A percentile compares a stretch with the other conserved stretches of the same genome.
phyloP scores from a whole-genome alignment of 2,329 filamentous ascomycete species.

The Aspergillus costaricaensis region DNA sequence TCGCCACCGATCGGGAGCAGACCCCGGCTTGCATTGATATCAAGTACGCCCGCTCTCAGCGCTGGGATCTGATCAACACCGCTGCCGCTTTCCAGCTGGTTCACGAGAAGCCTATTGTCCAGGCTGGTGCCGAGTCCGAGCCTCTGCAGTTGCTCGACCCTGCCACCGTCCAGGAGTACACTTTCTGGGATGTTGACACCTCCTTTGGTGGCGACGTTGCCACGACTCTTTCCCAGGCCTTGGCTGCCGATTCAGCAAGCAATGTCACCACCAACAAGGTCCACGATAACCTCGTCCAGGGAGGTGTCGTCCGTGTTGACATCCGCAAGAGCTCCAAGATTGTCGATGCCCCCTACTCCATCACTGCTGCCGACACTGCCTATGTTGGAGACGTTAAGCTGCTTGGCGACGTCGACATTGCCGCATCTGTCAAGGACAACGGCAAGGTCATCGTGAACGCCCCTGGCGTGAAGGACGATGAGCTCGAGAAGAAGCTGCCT shows the following conservation, averaged over 20 bases:
- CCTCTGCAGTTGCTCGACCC: slow-evolving; percentile 57
- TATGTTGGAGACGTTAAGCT: slow-evolving; percentile 80
- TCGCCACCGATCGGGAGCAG: slow-evolving; percentile 67
- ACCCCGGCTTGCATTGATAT: slow-evolving; percentile 72
- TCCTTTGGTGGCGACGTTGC: slow-evolving; percentile 68
- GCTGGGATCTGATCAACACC: slow-evolving; percentile 58
- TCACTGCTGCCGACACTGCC: slow-evolving; percentile 75
- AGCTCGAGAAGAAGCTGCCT: slow-evolving; percentile 82
- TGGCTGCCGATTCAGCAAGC: slow-evolving; percentile 61
- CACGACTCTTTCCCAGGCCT: slow-evolving; percentile 59
- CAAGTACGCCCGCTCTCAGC: slow-evolving; percentile 79
- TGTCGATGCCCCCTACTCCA: slow-evolving; percentile 79
- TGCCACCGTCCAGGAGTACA: slow-evolving; percentile 73
- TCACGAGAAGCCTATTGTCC: slow-evolving; percentile 43
- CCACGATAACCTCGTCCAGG: slow-evolving; percentile 67
- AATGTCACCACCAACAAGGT: slow-evolving; percentile 62
- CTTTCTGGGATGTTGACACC: slow-evolving; percentile 88
- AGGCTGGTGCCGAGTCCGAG: slow-evolving; percentile 40
- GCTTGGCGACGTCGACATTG: slow-evolving; percentile 73
- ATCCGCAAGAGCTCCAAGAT: slow-evolving; percentile 80
- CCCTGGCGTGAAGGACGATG: slow-evolving; percentile 79
- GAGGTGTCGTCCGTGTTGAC: slow-evolving; percentile 80
- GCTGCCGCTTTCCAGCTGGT: slow-evolving; percentile 50
- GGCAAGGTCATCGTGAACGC: slow-evolving; percentile 76
- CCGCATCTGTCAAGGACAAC: slow-evolving; percentile 68